A percentile compares a stretch with the other conserved stretches of the same genome.
phyloP scores from a whole-genome alignment of 2,329 filamentous ascomycete species.

The Aspergillus floridensis region DNA sequence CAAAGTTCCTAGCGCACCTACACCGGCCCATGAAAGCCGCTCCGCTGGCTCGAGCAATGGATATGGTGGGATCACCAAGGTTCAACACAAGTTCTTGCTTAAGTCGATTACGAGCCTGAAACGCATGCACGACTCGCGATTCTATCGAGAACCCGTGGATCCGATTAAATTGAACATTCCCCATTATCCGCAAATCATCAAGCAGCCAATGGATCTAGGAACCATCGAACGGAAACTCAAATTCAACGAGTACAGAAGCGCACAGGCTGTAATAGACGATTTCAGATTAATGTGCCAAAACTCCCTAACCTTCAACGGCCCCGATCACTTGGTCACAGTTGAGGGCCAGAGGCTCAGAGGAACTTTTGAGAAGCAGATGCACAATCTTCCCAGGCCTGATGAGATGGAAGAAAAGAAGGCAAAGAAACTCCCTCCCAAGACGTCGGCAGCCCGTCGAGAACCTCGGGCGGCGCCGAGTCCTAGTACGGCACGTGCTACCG shows the following conservation, averaged over 20 bases:
- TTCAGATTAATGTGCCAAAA: conserved; percentile 78
- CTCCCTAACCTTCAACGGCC: conserved; percentile 77
- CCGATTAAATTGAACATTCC: conserved; percentile 72
- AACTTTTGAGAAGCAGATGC: conserved; percentile 61
- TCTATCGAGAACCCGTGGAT: conserved; percentile 77
- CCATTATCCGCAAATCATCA: conserved; percentile 68
- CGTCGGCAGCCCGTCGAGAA: conserved; percentile 49
- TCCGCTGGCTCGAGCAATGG: conserved; percentile 14
- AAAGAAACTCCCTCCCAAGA: conserved; percentile 45
- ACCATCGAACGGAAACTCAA: conserved; percentile 80
- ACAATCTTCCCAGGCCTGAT: conserved; percentile 56
- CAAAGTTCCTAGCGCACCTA: conserved; percentile 46
- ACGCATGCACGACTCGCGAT: conserved; percentile 75
- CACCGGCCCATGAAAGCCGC: conserved; percentile 31
- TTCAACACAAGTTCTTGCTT: conserved; percentile 43
- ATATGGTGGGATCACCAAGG: conserved; percentile 36
- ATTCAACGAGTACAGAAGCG: conserved; percentile 63
- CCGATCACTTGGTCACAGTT: conserved; percentile 68
- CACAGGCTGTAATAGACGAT: conserved; percentile 72
- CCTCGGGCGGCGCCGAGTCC: conserved; percentile 45
- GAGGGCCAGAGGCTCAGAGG: conserved; percentile 62
- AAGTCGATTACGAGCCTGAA: conserved; percentile 57
- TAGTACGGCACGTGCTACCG: conserved; percentile 33
- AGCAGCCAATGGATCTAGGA: conserved; percentile 77
- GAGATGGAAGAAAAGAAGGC: conserved; percentile 63